Percentiles rank a stretch among this genome's conserved stretches.
phyloP scores from a whole-genome alignment of 176 grass and related monocot genomes.

The Luzula sylvatica region DNA sequence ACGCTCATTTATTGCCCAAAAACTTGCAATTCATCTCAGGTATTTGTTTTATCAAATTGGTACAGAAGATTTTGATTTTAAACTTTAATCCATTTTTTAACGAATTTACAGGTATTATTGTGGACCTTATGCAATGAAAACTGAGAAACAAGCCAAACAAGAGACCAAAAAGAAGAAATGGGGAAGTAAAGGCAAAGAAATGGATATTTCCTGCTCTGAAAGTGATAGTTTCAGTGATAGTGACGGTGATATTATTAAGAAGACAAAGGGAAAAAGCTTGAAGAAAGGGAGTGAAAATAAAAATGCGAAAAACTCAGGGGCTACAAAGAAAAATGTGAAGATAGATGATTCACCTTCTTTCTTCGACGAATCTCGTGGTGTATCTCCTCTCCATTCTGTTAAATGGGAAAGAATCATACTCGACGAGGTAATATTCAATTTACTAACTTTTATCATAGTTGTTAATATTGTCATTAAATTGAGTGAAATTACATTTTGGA shows the following conservation, averaged over 20 bases:
- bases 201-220: neutral
- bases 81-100: too few relatives aligned
- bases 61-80: too few relatives aligned
- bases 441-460: neutral
- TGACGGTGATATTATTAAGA: too few relatives aligned
- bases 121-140: constrained; percentile 60
- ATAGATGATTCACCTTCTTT: constrained; percentile 11
- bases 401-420: constrained; percentile 85
- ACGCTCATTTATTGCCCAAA: constrained; percentile 21
- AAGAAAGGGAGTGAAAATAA: constrained; percentile 18
- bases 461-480: neutral
- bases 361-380: constrained; percentile 3
- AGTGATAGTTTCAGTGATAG: neutral
- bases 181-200: neutral
- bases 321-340: constrained; percentile 10
- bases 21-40: constrained; percentile 7
- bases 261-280: constrained; percentile 15
- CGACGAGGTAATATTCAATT: constrained; percentile 58
- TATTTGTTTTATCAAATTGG: neutral
- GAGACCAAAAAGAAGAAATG: constrained; percentile 44
- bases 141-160: constrained; percentile 74
- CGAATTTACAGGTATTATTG: constrained; percentile 50
- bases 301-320: constrained; percentile 9
- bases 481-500: neutral
- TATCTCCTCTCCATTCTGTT: constrained; percentile 64